Percentiles rank a stretch among this genome's conserved stretches.
phyloP scores from a whole-genome alignment of 345 rosid genomes.

The Heritiera littoralis region DNA sequence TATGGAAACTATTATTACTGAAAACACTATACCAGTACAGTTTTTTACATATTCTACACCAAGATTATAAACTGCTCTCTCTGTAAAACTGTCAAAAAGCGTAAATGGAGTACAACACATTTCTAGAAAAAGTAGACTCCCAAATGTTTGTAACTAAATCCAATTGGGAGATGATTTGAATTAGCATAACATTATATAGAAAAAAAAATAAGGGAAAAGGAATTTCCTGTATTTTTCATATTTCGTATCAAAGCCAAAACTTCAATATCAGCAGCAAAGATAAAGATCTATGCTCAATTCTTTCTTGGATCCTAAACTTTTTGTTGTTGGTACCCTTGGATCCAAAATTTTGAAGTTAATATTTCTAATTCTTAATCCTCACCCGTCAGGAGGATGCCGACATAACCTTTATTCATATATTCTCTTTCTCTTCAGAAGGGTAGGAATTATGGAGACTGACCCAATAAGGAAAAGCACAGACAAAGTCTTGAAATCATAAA shows the following conservation, averaged over 20 bases:
- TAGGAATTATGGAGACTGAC: constrained; percentile 61
- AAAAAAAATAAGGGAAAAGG: background rate
- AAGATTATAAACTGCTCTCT: background rate
- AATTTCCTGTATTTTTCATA: background rate
- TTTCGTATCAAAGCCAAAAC: constrained; percentile 15
- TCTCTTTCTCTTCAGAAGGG: constrained; percentile 73
- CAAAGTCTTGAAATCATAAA: constrained; percentile 78
- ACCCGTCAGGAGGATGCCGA: constrained; percentile 1
- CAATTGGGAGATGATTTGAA: constrained; percentile 31
- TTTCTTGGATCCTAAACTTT: constrained; percentile 17
- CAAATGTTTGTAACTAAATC: constrained; percentile 32
- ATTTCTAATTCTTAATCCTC: constrained; percentile 20
- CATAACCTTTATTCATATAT: constrained; percentile 49
- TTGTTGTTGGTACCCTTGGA: background rate
- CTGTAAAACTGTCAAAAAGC: background rate
- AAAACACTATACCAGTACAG: constrained; percentile 7
- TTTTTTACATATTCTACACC: constrained; percentile 23
- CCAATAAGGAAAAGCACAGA: constrained; percentile 79
- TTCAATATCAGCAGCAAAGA: constrained; percentile 14
- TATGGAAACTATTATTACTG: background rate
- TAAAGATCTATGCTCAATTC: background rate
- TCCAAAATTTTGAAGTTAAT: constrained; percentile 25
- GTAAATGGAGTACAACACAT: background rate
- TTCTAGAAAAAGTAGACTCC: constrained; percentile 25
- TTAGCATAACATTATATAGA: constrained; percentile 7